These are phyloP conservation scores for Sporobolomyces pararoseus DNA, from an alignment of 768 basidiomycete species.

Conservation along the genomic window DNA sequence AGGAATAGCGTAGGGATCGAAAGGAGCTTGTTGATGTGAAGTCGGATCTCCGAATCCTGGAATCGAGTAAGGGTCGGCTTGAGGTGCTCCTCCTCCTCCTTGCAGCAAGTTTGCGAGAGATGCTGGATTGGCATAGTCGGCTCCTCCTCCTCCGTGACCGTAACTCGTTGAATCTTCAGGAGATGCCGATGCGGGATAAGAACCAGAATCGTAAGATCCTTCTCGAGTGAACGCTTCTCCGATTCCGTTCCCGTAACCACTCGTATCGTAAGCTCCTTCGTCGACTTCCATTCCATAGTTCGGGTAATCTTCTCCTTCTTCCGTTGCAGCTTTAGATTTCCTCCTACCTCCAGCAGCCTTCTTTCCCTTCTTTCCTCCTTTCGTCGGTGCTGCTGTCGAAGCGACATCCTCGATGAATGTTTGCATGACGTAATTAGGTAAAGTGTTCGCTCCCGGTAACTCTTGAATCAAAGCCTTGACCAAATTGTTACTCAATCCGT, in stretches of 20 bases:
- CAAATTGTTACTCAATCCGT: constrained; percentile 77
- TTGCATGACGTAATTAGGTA: constrained; percentile 82
- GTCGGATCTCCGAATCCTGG: constrained; percentile 19
- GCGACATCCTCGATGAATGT: constrained; percentile 67
- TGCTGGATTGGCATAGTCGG: constrained; percentile 6
- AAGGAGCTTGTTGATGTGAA: constrained; percentile 7
- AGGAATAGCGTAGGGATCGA: too few species aligned
- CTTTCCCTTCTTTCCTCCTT: background rate
- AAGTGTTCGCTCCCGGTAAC: constrained; percentile 64
- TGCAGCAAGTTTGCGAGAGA: constrained; percentile 26
- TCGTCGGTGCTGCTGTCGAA: background rate
- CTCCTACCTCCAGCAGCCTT: background rate
- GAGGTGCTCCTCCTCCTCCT: background rate
- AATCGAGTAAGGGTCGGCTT: constrained; percentile 23
- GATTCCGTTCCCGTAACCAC: constrained; percentile 16
- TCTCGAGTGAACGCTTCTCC: background rate
- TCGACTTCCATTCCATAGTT: constrained; percentile 6
- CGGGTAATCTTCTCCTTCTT: background rate
- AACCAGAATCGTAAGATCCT: constrained; percentile 12
- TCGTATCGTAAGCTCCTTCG: constrained; percentile 8
- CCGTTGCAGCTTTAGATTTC: constrained; percentile 8
- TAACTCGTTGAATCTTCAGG: constrained; percentile 3
- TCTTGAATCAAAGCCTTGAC: constrained; percentile 89
- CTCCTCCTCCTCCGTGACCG: background rate
- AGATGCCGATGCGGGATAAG: constrained; percentile 9